Conservation (phyloP, 2,329 filamentous ascomycete genomes). For the Dissoconium aciculare region DNA sequence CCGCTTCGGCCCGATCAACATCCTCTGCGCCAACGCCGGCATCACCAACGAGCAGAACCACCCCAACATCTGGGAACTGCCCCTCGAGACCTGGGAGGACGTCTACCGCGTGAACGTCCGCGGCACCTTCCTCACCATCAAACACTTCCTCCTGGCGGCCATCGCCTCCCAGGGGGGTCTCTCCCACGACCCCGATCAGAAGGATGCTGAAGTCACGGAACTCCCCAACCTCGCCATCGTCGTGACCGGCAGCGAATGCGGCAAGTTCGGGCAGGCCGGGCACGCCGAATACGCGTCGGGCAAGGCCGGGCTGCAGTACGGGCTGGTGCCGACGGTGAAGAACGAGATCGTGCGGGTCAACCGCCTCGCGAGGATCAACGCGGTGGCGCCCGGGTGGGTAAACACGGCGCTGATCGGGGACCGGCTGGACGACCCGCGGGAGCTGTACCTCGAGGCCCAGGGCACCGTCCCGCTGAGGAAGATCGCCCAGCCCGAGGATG, state of each 20-base stretch:
- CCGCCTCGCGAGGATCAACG: slow-evolving; percentile 37
- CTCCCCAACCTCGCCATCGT: slow-evolving; percentile 38
- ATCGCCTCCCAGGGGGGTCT: slow-evolving; percentile 29
- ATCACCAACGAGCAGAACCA: slow-evolving; percentile 36
- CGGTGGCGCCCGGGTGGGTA: slow-evolving; percentile 36
- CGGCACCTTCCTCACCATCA: slow-evolving; percentile 41
- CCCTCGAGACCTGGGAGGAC: slow-evolving; percentile 37
- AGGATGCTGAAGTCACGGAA: slow-evolving; percentile 18
- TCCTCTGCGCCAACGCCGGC: slow-evolving; percentile 39
- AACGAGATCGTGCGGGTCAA: slow-evolving; percentile 41
- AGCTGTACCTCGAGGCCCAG: slow-evolving; percentile 37
- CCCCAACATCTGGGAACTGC: slow-evolving; percentile 39
- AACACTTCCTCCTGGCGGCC: slow-evolving; percentile 37
- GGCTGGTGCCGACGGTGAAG: slow-evolving; percentile 38
- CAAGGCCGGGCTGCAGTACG: slow-evolving; percentile 39
- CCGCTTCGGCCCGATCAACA: slow-evolving; percentile 37
- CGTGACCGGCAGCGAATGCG: slow-evolving; percentile 39
- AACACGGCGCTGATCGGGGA: slow-evolving; percentile 35
- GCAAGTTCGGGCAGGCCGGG: slow-evolving; percentile 36
- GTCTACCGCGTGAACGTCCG: slow-evolving; percentile 37
- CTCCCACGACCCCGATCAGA: too few species aligned
- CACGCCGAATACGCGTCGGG: slow-evolving; percentile 38
- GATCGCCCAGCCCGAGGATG: slow-evolving; percentile 35
- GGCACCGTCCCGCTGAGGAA: slow-evolving; percentile 35
- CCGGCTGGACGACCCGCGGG: slow-evolving; percentile 34